A percentile compares a stretch with the other conserved stretches of the same genome.
These are phyloP conservation scores for Mesembryanthemum crystallinum DNA, from an alignment of 148 eudicot genomes.

Conservation along the genomic window DNA sequence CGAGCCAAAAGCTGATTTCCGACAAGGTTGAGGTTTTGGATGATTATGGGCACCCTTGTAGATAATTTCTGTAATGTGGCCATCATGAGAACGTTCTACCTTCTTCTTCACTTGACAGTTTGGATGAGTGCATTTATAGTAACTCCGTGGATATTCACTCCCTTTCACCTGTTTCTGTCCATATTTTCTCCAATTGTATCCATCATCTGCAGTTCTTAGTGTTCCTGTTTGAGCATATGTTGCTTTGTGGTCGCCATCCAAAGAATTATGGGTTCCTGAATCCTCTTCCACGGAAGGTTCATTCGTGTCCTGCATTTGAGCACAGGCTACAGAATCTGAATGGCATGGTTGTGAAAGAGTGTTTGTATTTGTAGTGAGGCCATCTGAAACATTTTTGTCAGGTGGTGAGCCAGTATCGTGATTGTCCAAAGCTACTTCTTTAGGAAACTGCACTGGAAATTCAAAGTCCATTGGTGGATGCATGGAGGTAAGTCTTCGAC, in stretches of 20 bases:
- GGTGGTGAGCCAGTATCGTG: conserved; percentile 27
- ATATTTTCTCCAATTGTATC: conserved; percentile 85
- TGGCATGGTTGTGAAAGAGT: conserved; percentile 24
- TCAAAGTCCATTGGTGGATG: conserved; percentile 26
- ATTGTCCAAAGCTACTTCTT: conserved; percentile 21
- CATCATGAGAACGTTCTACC: conserved; percentile 69
- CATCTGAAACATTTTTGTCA: conserved; percentile 24
- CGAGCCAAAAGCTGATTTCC: conserved; percentile 34
- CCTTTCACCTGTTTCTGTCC: conserved; percentile 90
- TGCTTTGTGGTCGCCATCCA: conserved; percentile 35
- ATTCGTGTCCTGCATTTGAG: conserved; percentile 24
- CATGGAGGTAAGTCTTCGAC: conserved; percentile 19
- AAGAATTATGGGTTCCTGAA: conserved; percentile 16
- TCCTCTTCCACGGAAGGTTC: conserved; percentile 27
- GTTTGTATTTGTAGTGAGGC: conserved; percentile 16
- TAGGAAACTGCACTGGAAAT: conserved; percentile 28
- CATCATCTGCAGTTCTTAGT: conserved; percentile 57
- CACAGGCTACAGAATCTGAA: conserved; percentile 18
- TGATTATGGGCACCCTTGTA: conserved; percentile 70
- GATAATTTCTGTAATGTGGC: conserved; percentile 67
- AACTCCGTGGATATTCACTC: conserved; percentile 78
- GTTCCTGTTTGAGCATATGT: conserved; percentile 20
- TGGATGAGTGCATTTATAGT: conserved; percentile 70
- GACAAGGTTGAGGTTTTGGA: conserved; percentile 50
- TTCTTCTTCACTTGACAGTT: conserved; percentile 65